phyloP scores from a whole-genome alignment of 139 green algal genomes.

The Tetradesmus lagerheimii region DNA sequence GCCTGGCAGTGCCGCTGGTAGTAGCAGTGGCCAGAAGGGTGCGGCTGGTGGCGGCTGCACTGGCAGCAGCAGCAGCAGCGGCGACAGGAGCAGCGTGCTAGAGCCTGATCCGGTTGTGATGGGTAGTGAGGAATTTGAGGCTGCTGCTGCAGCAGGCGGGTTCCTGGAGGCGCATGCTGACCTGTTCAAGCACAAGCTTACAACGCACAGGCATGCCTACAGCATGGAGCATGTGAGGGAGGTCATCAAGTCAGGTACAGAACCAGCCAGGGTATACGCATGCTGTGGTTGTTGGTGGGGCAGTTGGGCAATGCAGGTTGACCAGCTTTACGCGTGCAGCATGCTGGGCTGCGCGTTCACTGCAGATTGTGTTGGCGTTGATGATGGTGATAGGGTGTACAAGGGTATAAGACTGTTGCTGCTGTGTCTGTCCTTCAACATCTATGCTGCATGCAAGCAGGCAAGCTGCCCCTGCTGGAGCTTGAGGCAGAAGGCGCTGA shows the following conservation, averaged over 20 bases:
- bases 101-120: constrained; percentile 11
- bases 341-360: too few relatives aligned
- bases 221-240: constrained; percentile 43
- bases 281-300: too few relatives aligned
- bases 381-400: too few relatives aligned
- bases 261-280: too few relatives aligned
- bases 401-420: too few relatives aligned
- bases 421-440: too few relatives aligned
- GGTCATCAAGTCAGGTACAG: constrained; percentile 29
- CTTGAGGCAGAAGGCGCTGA: constrained; percentile 64
- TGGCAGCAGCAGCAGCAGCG: neutral
- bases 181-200: constrained; percentile 65
- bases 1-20: neutral
- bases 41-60: neutral
- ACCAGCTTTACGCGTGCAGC: too few relatives aligned
- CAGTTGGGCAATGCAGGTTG: too few relatives aligned
- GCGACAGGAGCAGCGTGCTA: neutral
- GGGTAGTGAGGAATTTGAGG: constrained; percentile 52
- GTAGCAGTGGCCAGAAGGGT: neutral
- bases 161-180: constrained; percentile 64
- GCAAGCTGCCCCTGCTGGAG: constrained; percentile 73
- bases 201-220: constrained; percentile 55
- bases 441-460: neutral
- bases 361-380: too few relatives aligned
- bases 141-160: constrained; percentile 29